Evolutionary conservation across 1,284 basidiomycete species (phyloP).

Genomic region (Cutaneotrichosporon sp.): DNA sequence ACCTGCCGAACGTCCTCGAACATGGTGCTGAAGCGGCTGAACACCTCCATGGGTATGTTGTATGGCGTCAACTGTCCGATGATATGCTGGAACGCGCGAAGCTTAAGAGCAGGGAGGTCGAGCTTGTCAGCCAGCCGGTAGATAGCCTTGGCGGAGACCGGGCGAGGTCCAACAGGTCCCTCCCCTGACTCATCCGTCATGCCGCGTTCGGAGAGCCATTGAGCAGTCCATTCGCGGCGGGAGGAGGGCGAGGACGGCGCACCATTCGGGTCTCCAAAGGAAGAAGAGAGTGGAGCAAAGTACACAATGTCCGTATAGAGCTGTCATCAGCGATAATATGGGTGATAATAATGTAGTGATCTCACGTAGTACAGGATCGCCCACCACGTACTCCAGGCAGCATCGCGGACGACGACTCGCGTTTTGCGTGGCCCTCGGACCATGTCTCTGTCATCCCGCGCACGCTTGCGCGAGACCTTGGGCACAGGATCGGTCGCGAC

Average conservation of each 20-base stretch:
- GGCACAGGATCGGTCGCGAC: not conserved
- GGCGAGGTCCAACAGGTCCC: slow-evolving; percentile 52
- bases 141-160: slow-evolving; percentile 81
- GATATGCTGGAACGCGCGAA: slow-evolving; percentile 60
- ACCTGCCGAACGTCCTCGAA: slow-evolving; percentile 80
- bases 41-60: slow-evolving; percentile 80
- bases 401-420: slow-evolving; percentile 65
- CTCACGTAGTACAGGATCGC: slow-evolving; percentile 76
- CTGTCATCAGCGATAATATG: slow-evolving; percentile 49
- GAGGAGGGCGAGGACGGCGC: slow-evolving; percentile 9
- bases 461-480: slow-evolving; percentile 6
- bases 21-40: slow-evolving; percentile 73
- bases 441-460: not conserved
- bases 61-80: slow-evolving; percentile 65
- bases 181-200: slow-evolving; percentile 8
- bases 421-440: slow-evolving; percentile 52
- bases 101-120: slow-evolving; percentile 41
- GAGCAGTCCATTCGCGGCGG: slow-evolving; percentile 38
- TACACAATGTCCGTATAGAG: slow-evolving; percentile 78
- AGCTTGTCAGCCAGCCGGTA: slow-evolving; percentile 76
- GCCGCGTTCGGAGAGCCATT: slow-evolving; percentile 37
- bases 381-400: slow-evolving; percentile 75
- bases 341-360: too few relatives aligned
- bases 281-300: slow-evolving; percentile 74
- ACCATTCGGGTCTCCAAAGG: slow-evolving; percentile 34